These are phyloP conservation scores for Trametes versicolor DNA, from an alignment of 1,284 basidiomycete genomes.

Conservation along the genomic window DNA sequence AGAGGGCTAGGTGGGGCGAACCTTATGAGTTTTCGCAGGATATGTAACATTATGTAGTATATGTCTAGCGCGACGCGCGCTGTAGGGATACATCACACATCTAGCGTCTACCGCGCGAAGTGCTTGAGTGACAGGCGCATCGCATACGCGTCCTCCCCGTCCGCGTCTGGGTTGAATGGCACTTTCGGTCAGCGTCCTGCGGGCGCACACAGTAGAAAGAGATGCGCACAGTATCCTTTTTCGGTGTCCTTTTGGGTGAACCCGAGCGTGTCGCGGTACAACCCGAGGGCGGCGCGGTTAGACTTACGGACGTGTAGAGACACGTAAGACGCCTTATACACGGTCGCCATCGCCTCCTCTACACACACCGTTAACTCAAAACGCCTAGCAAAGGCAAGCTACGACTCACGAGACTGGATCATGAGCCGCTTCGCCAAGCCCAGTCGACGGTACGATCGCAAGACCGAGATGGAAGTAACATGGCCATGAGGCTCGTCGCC, in stretches of 20 bases:
- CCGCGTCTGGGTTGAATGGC: conserved; percentile 70
- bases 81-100: conserved; percentile 26
- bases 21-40: not conserved
- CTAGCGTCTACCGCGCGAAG: conserved; percentile 36
- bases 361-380: conserved; percentile 11
- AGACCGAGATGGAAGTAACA: conserved; percentile 91
- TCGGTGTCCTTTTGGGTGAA: conserved; percentile 83
- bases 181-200: not conserved
- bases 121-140: conserved; percentile 78
- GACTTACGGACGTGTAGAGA: conserved; percentile 90
- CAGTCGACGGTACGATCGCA: conserved; percentile 85
- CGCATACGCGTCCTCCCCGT: conserved; percentile 92
- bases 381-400: not conserved
- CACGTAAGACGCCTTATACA: conserved; percentile 81
- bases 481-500: conserved; percentile 80
- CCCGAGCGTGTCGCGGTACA: conserved; percentile 88
- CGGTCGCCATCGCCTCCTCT: conserved; percentile 90
- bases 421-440: conserved; percentile 91
- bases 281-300: conserved; percentile 84
- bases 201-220: no score
- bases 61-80: conserved; percentile 14
- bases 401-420: conserved; percentile 82
- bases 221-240: conserved; percentile 81
- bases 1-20: not conserved
- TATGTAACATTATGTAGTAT: conserved; percentile 32